These are phyloP conservation scores for Botrytis porri DNA, from an alignment of 2,329 filamentous ascomycete genomes.

Conservation along the genomic window DNA sequence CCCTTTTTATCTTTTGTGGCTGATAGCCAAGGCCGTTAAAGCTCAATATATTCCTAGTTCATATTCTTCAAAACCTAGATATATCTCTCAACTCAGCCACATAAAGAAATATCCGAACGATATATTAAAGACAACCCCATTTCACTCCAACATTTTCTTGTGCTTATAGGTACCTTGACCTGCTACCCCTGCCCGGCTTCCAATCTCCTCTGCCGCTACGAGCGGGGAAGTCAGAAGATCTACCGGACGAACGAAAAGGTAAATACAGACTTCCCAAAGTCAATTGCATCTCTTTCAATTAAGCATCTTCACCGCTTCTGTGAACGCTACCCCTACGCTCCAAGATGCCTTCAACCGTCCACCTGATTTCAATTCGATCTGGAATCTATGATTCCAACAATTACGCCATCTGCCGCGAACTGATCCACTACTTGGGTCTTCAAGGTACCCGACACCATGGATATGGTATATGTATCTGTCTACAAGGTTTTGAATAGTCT, in stretches of 20 bases:
- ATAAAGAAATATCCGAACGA: not conserved
- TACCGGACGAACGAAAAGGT: slow-evolving; percentile 10
- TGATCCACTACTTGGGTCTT: slow-evolving; percentile 16
- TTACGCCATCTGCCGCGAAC: slow-evolving; percentile 18
- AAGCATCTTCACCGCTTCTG: slow-evolving; percentile 15
- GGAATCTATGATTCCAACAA: slow-evolving; percentile 12
- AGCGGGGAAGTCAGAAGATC: slow-evolving; percentile 8
- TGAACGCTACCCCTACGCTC: not conserved
- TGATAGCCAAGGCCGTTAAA: not conserved
- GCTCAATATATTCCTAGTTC: not conserved
- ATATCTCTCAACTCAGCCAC: not conserved
- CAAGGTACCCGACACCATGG: slow-evolving; percentile 20
- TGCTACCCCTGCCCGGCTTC: slow-evolving; percentile 9
- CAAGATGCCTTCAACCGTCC: not conserved
- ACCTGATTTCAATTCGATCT: not conserved
- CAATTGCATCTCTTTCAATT: not conserved
- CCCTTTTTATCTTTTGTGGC: not conserved
- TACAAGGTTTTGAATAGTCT: slow-evolving; percentile 18
- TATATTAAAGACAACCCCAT: slow-evolving; percentile 1
- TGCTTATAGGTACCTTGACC: not conserved
- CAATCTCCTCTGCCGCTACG: slow-evolving; percentile 11
- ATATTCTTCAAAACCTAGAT: slow-evolving; percentile 3
- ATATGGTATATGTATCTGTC: slow-evolving; percentile 16
- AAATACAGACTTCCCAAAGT: slow-evolving; percentile 8
- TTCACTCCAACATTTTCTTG: not conserved